These are phyloP conservation scores for Pseudonitzschia pungens DNA, from an alignment of 108 stramenopile species.

Conservation along the genomic window DNA sequence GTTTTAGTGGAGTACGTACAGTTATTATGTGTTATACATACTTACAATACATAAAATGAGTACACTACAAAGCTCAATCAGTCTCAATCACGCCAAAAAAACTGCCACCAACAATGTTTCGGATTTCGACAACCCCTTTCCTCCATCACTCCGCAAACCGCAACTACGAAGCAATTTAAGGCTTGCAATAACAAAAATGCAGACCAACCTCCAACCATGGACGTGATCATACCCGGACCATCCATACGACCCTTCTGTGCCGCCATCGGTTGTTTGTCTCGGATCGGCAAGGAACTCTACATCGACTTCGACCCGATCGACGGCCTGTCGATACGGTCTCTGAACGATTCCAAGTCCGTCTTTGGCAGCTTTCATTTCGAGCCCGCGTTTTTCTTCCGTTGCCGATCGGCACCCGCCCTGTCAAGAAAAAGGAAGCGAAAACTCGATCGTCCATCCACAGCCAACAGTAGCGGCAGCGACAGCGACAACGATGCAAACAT, in stretches of 20 bases:
- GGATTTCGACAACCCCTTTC: too few relatives aligned
- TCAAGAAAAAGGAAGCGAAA: constrained; percentile 8
- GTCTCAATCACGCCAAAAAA: too few relatives aligned
- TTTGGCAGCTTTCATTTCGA: constrained; percentile 71
- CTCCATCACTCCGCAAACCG: too few relatives aligned
- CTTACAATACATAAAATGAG: too few relatives aligned
- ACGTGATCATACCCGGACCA: constrained; percentile 70
- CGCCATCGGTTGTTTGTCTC: constrained; percentile 62
- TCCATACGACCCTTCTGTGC: constrained; percentile 68
- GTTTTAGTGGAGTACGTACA: too few relatives aligned
- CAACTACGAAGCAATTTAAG: too few relatives aligned
- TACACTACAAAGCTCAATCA: too few relatives aligned
- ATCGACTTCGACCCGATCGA: constrained; percentile 80
- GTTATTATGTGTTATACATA: too few relatives aligned
- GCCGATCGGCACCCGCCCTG: constrained; percentile 33
- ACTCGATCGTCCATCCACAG: neutral
- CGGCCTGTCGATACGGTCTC: constrained; percentile 61
- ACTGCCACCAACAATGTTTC: too few relatives aligned
- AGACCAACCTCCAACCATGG: constrained; percentile 45
- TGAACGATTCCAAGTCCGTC: constrained; percentile 85
- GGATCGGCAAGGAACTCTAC: constrained; percentile 79
- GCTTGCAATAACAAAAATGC: too few relatives aligned
- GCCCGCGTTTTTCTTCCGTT: constrained; percentile 51
- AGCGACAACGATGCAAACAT: constrained; percentile 1
- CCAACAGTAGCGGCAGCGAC: neutral